Conservation (phyloP, 495 filamentous ascomycete genomes). For the Letharia columbiana region DNA sequence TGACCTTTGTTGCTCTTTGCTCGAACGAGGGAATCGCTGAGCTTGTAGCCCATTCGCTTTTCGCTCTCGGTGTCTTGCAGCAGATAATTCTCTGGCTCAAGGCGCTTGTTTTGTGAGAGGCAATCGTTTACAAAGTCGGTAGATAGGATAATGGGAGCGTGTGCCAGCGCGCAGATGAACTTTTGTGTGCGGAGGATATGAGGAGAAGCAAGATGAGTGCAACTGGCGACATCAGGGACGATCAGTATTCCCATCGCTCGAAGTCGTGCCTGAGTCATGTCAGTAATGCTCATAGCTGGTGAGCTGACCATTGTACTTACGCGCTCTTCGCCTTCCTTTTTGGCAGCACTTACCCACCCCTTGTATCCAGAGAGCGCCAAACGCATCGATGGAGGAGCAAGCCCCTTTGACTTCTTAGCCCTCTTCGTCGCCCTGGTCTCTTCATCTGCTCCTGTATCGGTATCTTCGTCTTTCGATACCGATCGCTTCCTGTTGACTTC, state of each 20-base stretch:
- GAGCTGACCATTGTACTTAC: constrained; percentile 41
- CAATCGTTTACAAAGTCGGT: constrained; percentile 73
- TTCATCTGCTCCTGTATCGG: constrained; percentile 33
- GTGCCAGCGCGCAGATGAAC: constrained; percentile 78
- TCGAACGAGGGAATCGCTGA: constrained; percentile 53
- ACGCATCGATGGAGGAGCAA: constrained; percentile 54
- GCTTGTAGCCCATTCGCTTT: constrained; percentile 54
- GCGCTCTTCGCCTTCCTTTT: constrained; percentile 68
- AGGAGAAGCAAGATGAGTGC: constrained; percentile 82
- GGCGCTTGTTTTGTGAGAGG: constrained; percentile 51
- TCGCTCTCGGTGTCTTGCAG: constrained; percentile 66
- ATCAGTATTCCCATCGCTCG: constrained; percentile 77
- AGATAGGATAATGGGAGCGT: constrained; percentile 62
- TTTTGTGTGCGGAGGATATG: constrained; percentile 81
- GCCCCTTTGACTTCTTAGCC: constrained; percentile 46
- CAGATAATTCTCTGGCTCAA: constrained; percentile 50
- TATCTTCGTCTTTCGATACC: constrained; percentile 42
- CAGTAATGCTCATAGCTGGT: constrained; percentile 19
- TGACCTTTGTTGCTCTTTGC: constrained; percentile 67
- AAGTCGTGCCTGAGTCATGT: constrained; percentile 57
- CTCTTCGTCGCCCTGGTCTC: constrained; percentile 48
- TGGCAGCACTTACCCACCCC: constrained; percentile 59
- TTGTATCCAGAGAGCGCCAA: constrained; percentile 73
- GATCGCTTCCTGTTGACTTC: constrained; percentile 35
- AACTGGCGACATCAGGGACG: constrained; percentile 60